Conservation (phyloP, 345 rosid species). For the Heritiera littoralis region DNA sequence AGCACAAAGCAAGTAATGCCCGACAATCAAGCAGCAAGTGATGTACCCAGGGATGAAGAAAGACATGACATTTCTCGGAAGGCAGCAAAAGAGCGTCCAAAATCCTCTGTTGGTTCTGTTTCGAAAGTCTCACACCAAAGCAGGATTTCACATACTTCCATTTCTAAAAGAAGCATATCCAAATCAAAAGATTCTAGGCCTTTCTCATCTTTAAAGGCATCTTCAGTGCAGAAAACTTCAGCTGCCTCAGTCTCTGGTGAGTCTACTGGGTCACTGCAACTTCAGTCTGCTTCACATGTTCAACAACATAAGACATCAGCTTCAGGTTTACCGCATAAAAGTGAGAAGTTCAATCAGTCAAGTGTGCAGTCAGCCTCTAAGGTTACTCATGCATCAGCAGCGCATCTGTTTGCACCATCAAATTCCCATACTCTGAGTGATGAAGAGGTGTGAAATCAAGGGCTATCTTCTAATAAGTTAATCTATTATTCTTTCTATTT, state of each 20-base stretch:
- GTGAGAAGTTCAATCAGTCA: conserved; percentile 65
- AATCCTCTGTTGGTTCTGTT: conserved; percentile 41
- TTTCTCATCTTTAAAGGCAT: conserved; percentile 48
- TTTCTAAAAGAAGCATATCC: conserved; percentile 45
- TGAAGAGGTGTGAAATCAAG: conserved; percentile 71
- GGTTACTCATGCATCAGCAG: conserved; percentile 46
- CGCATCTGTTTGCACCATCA: conserved; percentile 48
- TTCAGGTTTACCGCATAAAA: conserved; percentile 50
- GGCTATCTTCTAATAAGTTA: not conserved
- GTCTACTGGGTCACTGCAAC: conserved; percentile 40
- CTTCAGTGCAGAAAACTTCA: conserved; percentile 46
- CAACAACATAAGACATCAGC: conserved; percentile 47
- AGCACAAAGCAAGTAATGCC: conserved; percentile 36
- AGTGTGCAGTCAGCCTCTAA: conserved; percentile 53
- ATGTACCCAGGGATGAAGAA: conserved; percentile 45
- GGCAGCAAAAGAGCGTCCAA: conserved; percentile 47
- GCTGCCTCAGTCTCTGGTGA: conserved; percentile 45
- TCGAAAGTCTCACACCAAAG: conserved; percentile 47
- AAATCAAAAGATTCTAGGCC: conserved; percentile 56
- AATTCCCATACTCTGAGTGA: conserved; percentile 63
- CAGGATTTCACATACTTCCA: conserved; percentile 57
- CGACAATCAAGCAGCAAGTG: conserved; percentile 45
- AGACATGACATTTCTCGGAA: conserved; percentile 41
- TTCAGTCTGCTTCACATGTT: conserved; percentile 37
- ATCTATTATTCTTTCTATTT: not conserved